Base-by-base conservation (phyloP, 345 rosid genomes). In the Jatropha curcas region DNA sequence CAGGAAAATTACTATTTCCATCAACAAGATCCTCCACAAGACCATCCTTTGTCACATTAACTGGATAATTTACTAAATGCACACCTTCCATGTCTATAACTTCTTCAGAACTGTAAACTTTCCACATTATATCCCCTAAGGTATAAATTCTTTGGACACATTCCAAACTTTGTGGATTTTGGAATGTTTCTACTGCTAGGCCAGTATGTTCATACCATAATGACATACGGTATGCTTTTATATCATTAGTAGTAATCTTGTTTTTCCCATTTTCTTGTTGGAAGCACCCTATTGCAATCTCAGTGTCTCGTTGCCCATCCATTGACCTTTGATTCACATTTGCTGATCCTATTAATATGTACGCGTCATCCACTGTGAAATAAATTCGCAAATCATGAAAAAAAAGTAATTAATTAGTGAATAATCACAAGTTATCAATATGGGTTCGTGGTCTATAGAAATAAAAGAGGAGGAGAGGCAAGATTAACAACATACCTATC, bases 301-400 rank as follows among this genome's bases (percentile, higher is more conserved):
- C 98, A 0, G 98, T 93, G 89, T 93, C 97, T 1, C 96, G 86
- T 59, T 73, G 71, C 19, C 98, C 97, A 12, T 88, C 97, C 97
- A 92, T 94, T 59, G 97, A 94, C 78, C 98, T 79, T 81, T 92
- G 97, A 80, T 90, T 91, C 60, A 90, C 84, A 51, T 94, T 94
- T 22, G 96, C 92, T 1, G 98, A 90, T 82, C 97, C 97, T 31
- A 91, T 88, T 60, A 91, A 19, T 60, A 88, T 39, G 85, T 88
- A 86, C 16, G 69, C 66, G 37, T 90, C 97, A 65, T 94, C 98
- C 85, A 94, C 95, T 90, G 85, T 7, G 67, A 11, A 30, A 37
- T 37, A 5, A 5, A 28, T 27, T 11, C n/a, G n/a, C n/a, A n/a
- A n/a, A n/a, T n/a, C n/a, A n/a, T 0, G 17, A 43, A 61, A 35